Percentiles rank a stretch among this genome's conserved stretches.
Conservation (phyloP, 768 basidiomycete species). For the Leccinum ochraceum region DNA sequence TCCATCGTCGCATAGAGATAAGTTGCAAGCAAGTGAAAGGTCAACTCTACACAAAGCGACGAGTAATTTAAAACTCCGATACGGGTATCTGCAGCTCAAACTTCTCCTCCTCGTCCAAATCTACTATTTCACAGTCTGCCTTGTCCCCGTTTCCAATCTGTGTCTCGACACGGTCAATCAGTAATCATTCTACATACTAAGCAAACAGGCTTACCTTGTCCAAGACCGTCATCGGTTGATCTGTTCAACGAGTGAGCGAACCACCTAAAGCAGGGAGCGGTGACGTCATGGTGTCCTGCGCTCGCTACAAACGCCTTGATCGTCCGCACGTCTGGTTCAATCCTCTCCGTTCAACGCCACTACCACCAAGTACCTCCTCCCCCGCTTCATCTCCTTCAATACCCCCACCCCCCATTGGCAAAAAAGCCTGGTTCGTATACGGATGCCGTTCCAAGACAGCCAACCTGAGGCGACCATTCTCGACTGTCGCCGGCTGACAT, state of each 20-base stretch:
- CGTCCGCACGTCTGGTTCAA: slow-evolving; percentile 35
- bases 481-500: slow-evolving; percentile 55
- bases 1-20: slow-evolving; percentile 41
- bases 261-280: not conserved
- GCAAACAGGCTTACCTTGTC: slow-evolving; percentile 50
- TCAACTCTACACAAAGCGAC: slow-evolving; percentile 15
- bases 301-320: slow-evolving; percentile 82
- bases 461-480: slow-evolving; percentile 55
- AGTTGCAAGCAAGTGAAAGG: slow-evolving; percentile 8
- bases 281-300: slow-evolving; percentile 47
- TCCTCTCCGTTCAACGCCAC: slow-evolving; percentile 79
- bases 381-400: slow-evolving; percentile 43
- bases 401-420: slow-evolving; percentile 80
- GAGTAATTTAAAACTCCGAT: slow-evolving; percentile 33
- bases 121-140: slow-evolving; percentile 86
- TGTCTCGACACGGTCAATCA: slow-evolving; percentile 69
- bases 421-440: slow-evolving; percentile 88
- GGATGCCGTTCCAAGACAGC: slow-evolving; percentile 86
- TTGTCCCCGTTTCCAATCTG: slow-evolving; percentile 80
- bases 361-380: slow-evolving; percentile 73
- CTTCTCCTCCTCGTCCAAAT: slow-evolving; percentile 31
- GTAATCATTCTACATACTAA: slow-evolving; percentile 1
- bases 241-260: slow-evolving; percentile 40
- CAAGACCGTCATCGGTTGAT: slow-evolving; percentile 90
- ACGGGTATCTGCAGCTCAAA: slow-evolving; percentile 2